These are phyloP conservation scores for Trichoderma sp. DNA, from an alignment of 2,329 filamentous ascomycete genomes.

Conservation along the genomic window DNA sequence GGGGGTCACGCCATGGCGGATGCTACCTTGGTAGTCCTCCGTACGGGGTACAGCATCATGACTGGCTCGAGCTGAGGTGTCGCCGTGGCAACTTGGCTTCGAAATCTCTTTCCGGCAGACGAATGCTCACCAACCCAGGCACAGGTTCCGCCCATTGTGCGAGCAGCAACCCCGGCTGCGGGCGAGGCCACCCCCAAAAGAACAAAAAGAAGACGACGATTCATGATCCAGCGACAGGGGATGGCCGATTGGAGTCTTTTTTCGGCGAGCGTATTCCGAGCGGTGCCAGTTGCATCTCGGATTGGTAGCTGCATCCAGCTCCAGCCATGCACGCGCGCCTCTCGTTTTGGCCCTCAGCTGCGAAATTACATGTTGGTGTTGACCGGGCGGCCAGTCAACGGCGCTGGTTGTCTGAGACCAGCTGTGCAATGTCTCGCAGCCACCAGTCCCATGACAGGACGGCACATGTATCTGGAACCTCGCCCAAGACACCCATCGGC, in stretches of 20 bases:
- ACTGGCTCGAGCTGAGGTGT: neutral
- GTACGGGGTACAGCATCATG: neutral
- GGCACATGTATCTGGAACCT: slow-evolving; percentile 15
- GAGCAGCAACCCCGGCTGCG: neutral
- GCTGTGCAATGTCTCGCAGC: slow-evolving; percentile 19
- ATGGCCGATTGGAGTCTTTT: neutral
- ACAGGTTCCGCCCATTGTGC: slow-evolving; percentile 3
- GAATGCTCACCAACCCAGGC: neutral
- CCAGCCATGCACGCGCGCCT: neutral
- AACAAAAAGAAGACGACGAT: neutral
- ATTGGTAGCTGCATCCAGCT: slow-evolving; percentile 5
- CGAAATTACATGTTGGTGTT: neutral
- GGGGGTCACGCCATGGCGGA: slow-evolving; percentile 7
- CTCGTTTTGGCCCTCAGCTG: neutral
- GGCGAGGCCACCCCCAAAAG: slow-evolving; percentile 4
- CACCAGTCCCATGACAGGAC: slow-evolving; percentile 19
- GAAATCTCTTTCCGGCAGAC: neutral
- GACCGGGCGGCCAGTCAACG: slow-evolving; percentile 8
- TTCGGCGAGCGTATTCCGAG: slow-evolving; percentile 15
- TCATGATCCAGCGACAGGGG: slow-evolving; percentile 7
- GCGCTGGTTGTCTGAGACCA: slow-evolving; percentile 6
- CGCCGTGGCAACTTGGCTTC: slow-evolving; percentile 8
- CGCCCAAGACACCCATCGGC: neutral
- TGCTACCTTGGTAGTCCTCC: neutral
- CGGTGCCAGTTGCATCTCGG: neutral